These are phyloP conservation scores for Solanum etuberosum DNA, from an alignment of 257 asterid genomes.

Conservation along the genomic window DNA sequence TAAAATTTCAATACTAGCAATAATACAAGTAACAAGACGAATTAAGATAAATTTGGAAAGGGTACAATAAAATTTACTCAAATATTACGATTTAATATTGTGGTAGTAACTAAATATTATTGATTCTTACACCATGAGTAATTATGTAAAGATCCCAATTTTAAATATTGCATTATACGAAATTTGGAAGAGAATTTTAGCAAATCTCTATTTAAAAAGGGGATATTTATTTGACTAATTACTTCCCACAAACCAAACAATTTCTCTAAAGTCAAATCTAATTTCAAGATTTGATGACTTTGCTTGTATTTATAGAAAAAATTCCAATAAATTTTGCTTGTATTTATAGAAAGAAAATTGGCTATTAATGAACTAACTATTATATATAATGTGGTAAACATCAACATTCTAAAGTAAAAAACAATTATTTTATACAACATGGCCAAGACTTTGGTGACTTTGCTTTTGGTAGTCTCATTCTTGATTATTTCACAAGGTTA, in stretches of 20 bases:
- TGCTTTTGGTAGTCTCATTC: background rate
- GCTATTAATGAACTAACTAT: background rate
- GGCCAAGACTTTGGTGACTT: background rate
- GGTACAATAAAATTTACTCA: background rate
- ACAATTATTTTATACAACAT: background rate
- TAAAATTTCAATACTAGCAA: background rate
- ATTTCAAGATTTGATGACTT: background rate
- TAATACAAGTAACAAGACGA: background rate
- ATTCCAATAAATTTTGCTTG: background rate
- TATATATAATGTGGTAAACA: background rate
- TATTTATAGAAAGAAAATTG: background rate
- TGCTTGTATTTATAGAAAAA: background rate
- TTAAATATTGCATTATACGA: too few species aligned
- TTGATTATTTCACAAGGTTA: background rate
- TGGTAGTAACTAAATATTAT: background rate
- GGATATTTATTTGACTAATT: background rate
- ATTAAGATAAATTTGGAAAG: background rate
- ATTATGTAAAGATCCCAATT: background rate
- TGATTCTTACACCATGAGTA: background rate
- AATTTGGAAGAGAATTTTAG: background rate
- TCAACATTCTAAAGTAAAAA: background rate
- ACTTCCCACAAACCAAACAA: background rate
- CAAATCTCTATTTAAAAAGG: background rate
- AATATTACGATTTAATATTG: background rate
- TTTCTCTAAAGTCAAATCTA: background rate